A percentile compares a stretch with the other conserved stretches of the same genome.
Evolutionary conservation across 2,329 filamentous ascomycete species (phyloP).

Genomic region (Zasmidium citrigriseum): DNA sequence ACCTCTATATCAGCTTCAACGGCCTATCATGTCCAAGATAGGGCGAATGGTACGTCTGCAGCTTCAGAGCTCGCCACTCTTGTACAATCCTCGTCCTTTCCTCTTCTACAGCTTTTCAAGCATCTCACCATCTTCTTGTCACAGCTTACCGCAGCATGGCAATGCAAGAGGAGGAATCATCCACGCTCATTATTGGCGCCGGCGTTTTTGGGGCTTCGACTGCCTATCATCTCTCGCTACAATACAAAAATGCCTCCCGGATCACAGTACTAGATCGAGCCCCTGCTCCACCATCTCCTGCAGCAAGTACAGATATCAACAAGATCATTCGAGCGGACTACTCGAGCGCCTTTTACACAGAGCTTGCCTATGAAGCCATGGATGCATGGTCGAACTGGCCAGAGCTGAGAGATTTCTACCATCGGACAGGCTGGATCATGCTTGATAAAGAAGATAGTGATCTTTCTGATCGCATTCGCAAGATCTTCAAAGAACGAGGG

Average conservation of each 20-base stretch:
- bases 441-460: slow-evolving; percentile 52
- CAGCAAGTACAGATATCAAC: slow-evolving; percentile 72
- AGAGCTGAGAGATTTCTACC: slow-evolving; percentile 48
- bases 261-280: slow-evolving; percentile 46
- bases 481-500: slow-evolving; percentile 54
- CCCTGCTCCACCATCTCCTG: slow-evolving; percentile 48
- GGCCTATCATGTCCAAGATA: slow-evolving; percentile 2
- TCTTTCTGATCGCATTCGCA: slow-evolving; percentile 53
- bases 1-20: not conserved
- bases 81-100: no score
- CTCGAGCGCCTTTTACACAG: slow-evolving; percentile 31
- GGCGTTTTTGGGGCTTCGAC: slow-evolving; percentile 59
- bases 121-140: not conserved
- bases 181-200: slow-evolving; percentile 41
- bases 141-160: not conserved
- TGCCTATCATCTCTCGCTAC: slow-evolving; percentile 49
- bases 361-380: slow-evolving; percentile 40
- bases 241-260: slow-evolving; percentile 41
- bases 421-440: slow-evolving; percentile 62
- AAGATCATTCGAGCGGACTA: slow-evolving; percentile 73
- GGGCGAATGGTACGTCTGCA: not conserved
- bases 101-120: not conserved
- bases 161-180: not conserved
- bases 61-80: not conserved
- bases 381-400: slow-evolving; percentile 39